These are phyloP conservation scores for Wallacemonas collosoma DNA, from an alignment of 208 protist species.

Conservation along the genomic window DNA sequence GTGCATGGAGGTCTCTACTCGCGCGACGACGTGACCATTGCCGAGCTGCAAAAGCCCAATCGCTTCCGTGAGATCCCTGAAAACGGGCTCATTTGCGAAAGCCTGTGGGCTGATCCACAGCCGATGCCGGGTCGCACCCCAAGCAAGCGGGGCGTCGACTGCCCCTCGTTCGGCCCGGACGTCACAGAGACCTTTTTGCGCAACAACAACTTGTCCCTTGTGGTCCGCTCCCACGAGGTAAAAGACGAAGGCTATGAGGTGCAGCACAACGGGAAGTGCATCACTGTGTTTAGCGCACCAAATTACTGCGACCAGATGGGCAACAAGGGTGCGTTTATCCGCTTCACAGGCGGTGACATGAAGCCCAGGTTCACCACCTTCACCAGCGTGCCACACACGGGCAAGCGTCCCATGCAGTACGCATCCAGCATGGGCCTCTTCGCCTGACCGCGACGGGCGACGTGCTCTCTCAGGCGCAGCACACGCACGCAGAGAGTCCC, in stretches of 20 bases:
- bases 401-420: constrained; percentile 86
- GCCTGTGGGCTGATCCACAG: constrained; percentile 97
- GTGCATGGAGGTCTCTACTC: constrained; percentile 97
- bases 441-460: constrained; percentile 11
- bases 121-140: constrained; percentile 90
- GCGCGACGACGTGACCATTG: constrained; percentile 95
- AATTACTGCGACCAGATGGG: constrained; percentile 99
- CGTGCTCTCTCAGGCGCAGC: no score
- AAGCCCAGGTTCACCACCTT: constrained; percentile 82
- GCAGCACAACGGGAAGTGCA: constrained; percentile 91
- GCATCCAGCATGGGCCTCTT: constrained; percentile 63
- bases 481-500: neutral
- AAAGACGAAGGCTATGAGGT: constrained; percentile 97
- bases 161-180: constrained; percentile 97
- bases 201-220: constrained; percentile 93
- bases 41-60: constrained; percentile 95
- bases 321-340: constrained; percentile 92
- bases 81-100: constrained; percentile 95
- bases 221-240: constrained; percentile 98
- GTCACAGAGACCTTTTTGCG: constrained; percentile 95
- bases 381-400: constrained; percentile 67
- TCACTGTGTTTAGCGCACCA: constrained; percentile 98
- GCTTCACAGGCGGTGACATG: constrained; percentile 81
- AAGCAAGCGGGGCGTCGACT: constrained; percentile 96
- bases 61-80: constrained; percentile 95